These are phyloP conservation scores for Tricholoma matsutake DNA, from an alignment of 768 basidiomycete genomes.

Conservation along the genomic window DNA sequence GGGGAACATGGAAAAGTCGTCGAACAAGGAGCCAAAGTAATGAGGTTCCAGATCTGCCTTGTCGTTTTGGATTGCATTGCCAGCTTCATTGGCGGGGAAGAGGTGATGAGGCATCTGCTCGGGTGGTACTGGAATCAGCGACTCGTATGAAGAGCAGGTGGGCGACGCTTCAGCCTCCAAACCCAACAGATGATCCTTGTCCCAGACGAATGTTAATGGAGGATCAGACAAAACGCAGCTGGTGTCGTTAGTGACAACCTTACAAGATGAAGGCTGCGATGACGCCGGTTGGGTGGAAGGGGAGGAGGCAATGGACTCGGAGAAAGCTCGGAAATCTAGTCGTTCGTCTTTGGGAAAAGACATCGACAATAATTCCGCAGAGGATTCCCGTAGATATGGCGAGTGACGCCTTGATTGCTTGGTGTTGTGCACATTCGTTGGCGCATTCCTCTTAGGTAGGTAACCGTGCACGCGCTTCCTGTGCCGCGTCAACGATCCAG, in stretches of 20 bases:
- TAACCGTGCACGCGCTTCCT: conserved; percentile 28
- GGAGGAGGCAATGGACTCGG: neutral
- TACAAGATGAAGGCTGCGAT: neutral
- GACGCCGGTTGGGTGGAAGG: neutral
- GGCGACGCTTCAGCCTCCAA: neutral
- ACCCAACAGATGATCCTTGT: neutral
- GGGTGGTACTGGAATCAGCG: neutral
- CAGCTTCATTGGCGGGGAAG: neutral
- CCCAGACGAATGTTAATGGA: neutral
- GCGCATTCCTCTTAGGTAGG: conserved; percentile 7
- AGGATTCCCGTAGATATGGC: conserved; percentile 5
- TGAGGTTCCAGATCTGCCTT: neutral
- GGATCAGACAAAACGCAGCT: neutral
- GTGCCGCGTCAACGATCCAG: conserved; percentile 29
- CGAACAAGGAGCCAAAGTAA: neutral
- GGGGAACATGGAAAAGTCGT: neutral
- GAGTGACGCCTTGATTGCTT: conserved; percentile 7
- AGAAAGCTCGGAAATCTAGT: neutral
- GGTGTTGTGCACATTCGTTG: conserved; percentile 7
- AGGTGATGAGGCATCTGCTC: conserved; percentile 1
- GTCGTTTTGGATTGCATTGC: neutral
- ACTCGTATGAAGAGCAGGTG: neutral
- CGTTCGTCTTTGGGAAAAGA: neutral
- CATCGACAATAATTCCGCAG: neutral
- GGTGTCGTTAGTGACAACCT: neutral